A percentile compares a stretch with the other conserved stretches of the same genome.
Evolutionary conservation across 139 green algal species (phyloP).

Genomic region (Trebouxia sp.): DNA sequence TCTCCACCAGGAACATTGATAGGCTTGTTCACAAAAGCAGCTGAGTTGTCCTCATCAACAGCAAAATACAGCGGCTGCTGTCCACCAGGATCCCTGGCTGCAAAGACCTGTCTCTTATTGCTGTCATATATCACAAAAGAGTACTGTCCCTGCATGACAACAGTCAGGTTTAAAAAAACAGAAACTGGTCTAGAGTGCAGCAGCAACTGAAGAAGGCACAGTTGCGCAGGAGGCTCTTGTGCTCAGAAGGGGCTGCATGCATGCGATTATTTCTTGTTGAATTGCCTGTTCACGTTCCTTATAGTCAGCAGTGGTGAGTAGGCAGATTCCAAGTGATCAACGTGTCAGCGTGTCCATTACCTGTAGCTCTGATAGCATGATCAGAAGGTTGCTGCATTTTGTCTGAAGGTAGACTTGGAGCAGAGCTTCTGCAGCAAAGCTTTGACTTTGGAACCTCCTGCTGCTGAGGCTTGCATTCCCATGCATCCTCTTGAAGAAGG

Average conservation of each 20-base stretch:
- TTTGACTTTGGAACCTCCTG: neutral
- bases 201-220: neutral
- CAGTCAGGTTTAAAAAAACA: neutral
- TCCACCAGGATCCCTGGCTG: slow-evolving; percentile 59
- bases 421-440: slow-evolving; percentile 7
- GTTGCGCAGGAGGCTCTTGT: neutral
- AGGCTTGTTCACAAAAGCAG: slow-evolving; percentile 39
- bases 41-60: slow-evolving; percentile 47
- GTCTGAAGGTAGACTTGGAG: slow-evolving; percentile 16
- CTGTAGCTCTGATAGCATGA: slow-evolving; percentile 78
- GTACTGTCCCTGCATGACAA: slow-evolving; percentile 65
- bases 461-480: neutral
- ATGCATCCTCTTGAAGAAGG: neutral
- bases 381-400: slow-evolving; percentile 50
- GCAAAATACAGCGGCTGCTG: slow-evolving; percentile 61
- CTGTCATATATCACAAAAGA: slow-evolving; percentile 73
- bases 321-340: too few relatives aligned
- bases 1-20: slow-evolving; percentile 21
- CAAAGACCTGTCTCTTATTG: slow-evolving; percentile 60
- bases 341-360: slow-evolving; percentile 32
- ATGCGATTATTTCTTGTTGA: too few relatives aligned
- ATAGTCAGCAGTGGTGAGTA: too few relatives aligned
- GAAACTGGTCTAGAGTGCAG: neutral
- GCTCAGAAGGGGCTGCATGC: neutral
- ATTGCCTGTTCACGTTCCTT: too few relatives aligned